A percentile compares a stretch with the other conserved stretches of the same genome.
Conservation (phyloP, 495 filamentous ascomycete species). For the Xylaria curta region DNA sequence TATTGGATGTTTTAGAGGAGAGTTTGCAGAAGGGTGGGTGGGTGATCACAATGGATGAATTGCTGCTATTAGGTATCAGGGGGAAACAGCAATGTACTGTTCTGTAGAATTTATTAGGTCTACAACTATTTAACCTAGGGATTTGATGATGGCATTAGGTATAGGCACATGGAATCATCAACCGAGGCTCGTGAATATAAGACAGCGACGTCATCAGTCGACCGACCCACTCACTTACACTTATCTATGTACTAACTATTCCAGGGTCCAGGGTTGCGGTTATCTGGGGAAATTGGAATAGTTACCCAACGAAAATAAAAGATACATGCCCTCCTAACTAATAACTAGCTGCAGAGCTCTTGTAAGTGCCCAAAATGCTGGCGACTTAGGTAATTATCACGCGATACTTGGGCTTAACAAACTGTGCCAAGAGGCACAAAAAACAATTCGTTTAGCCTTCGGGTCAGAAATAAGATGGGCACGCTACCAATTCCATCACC, state of each 20-base stretch:
- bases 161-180: neutral
- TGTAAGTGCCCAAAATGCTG: no score
- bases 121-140: neutral
- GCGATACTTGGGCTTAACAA: no score
- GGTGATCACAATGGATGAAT: no score
- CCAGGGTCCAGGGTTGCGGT: neutral
- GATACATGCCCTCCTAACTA: no score
- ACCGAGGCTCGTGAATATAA: neutral
- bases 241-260: neutral
- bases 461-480: no score
- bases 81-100: neutral
- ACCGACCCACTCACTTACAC: neutral
- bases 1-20: slow-evolving; percentile 6
- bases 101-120: neutral
- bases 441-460: no score
- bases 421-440: no score
- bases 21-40: no score
- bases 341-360: no score
- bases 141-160: neutral
- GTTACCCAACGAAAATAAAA: no score
- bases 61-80: neutral
- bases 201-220: neutral
- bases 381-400: no score
- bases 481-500: no score
- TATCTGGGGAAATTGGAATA: neutral